Evolutionary conservation across 768 basidiomycete genomes (phyloP), one percentile per base, ranked within the genome.

Genomic region (Pluteus cervinus): DNA sequence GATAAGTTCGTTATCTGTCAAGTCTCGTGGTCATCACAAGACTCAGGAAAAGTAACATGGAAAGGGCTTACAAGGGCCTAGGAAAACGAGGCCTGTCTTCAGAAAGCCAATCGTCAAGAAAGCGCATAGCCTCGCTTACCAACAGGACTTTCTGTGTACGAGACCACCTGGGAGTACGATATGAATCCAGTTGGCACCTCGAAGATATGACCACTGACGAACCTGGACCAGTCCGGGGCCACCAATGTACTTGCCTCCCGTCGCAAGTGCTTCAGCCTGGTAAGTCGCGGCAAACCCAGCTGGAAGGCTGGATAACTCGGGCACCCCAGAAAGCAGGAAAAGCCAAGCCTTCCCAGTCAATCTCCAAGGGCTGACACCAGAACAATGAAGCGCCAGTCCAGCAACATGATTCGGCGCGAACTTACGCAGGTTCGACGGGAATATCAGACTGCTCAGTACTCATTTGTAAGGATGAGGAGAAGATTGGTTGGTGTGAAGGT

Each of bases 1-100:
- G 0, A 61, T 39, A 29, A 63, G 42, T 33, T 62, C 62, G 38
- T 62, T 54, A 41, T 63, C 60, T 60, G 33, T 17, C 11, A 28
- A 21, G 15, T 12, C 14, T 14, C 7, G 29, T 9, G n/a, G 30
- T 32, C 17, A 25, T 18, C n/a, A 11, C 4, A n/a, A 9, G 12
- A 21, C 11, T 26, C 24, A 8, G 16, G 22, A 24, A n/a, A n/a
- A n/a, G n/a, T 28, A 9, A 9, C 15, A 6, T 7, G 15, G 21
- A 14, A 12, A 12, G 4, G 5, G 15, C 46, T 12, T 44, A 56
- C 56, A 60, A 36, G 58, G 54, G 33, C 55, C 58, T 57, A 23
- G 1, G 23, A 8, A 15, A 22, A 35, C 11, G 18, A 11, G 9
- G 10, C 9, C 25, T 16, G 21, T 10, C 37, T 15, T 14, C 10